Evolutionary conservation across 495 filamentous ascomycete genomes (phyloP), one percentile per base, ranked within the genome.

Genomic region (Podospora anserina): DNA sequence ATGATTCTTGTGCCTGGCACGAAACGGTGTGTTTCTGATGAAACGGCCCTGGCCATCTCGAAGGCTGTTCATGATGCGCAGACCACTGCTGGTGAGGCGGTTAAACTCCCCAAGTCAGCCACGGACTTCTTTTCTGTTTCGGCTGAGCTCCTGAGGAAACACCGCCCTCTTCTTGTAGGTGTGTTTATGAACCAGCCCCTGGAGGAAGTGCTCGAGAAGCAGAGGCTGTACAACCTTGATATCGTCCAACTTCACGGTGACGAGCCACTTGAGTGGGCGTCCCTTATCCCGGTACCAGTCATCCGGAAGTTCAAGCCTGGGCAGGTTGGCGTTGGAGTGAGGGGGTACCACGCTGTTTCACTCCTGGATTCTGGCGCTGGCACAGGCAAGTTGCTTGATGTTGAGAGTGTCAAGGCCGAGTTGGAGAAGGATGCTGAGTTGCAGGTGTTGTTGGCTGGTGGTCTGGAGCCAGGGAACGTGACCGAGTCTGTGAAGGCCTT

Each of bases 151-250:
- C 74, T 80, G 56, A 67, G 74, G 16, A 78, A 76, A 4, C 73
- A 68, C 34, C 86, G 89, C 7, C 90, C 95, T 1, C 82, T 96
- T 32, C 84, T 99, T 28, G 96, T 97, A 39, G 95, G 95, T 64
- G 94, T 99, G 5, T 99, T 99, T 79, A 91, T 89, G 75, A 90
- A 97, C 78, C 94, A 97, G 71, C 89, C 94, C 2, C 82, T 99
- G 15, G 84, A 86, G 23, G 92, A 97, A 66, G 81, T 99, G 20
- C 79, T 97, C 26, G 84, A 85, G 57, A 86, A 93, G 73, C 91
- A 94, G 72, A 84, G 86, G 65, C 83, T 88, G 3, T 85, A 97
- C 66, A 82, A 84, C 59, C 89, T 99, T n/a, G 95, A 99, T 75
- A 82, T 95, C 57, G 89, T 99, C 4, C 95, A 99, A 73, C 85